A percentile compares a stretch with the other conserved stretches of the same genome.
Conservation (phyloP, 1,284 basidiomycete species). For the Irpex sp. region DNA sequence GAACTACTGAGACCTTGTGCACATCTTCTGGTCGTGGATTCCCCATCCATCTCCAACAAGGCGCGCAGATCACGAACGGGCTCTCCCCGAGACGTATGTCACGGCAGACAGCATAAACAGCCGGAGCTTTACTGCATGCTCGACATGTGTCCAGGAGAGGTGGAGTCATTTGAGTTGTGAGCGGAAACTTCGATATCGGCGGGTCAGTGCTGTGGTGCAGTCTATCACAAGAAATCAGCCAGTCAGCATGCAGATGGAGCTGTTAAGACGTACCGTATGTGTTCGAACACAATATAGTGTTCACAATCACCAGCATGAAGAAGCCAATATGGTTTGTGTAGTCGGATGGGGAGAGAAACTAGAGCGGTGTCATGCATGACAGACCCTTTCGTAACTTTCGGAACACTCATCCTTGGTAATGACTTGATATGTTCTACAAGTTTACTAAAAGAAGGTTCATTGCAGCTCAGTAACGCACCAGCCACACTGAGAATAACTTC, state of each 20-base stretch:
- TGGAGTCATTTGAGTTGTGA: conserved; percentile 62
- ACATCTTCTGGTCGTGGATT: conserved; percentile 36
- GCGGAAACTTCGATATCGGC: conserved; percentile 49
- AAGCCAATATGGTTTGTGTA: conserved; percentile 78
- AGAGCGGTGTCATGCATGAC: conserved; percentile 47
- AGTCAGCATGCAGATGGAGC: neutral
- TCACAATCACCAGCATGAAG: conserved; percentile 79
- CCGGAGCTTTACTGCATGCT: conserved; percentile 66
- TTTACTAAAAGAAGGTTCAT: conserved; percentile 37
- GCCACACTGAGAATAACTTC: conserved; percentile 4
- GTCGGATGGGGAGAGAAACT: conserved; percentile 49
- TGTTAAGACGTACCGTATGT: conserved; percentile 53
- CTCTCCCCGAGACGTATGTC: conserved; percentile 74
- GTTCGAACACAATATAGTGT: conserved; percentile 70
- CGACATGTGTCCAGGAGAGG: conserved; percentile 60
- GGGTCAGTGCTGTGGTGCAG: conserved; percentile 55
- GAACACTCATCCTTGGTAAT: conserved; percentile 31
- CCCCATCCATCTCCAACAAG: conserved; percentile 73
- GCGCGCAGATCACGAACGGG: conserved; percentile 65
- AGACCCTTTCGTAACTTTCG: conserved; percentile 38
- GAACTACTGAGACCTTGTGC: conserved; percentile 43
- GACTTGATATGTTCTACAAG: conserved; percentile 40
- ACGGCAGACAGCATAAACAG: conserved; percentile 58
- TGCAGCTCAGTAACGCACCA: too few relatives aligned
- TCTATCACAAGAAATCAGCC: conserved; percentile 33